These are phyloP conservation scores for Rhytidiadelphus loreus DNA, from an alignment of 225 moss, liverwort and hornwort species.

Conservation along the genomic window DNA sequence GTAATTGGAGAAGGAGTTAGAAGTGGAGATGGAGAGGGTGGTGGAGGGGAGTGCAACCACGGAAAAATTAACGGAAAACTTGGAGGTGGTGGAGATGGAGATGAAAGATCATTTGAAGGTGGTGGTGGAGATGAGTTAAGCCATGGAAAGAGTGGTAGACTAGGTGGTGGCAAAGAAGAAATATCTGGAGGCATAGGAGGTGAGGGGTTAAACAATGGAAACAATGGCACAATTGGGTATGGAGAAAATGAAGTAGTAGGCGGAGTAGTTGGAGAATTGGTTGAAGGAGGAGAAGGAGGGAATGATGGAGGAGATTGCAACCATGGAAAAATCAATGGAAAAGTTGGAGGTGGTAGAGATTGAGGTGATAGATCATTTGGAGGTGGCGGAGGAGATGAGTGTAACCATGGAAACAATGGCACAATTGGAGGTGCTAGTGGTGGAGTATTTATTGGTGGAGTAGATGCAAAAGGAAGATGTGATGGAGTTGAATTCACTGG, in stretches of 20 bases:
- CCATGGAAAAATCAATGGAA: not conserved
- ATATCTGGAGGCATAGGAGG: not conserved
- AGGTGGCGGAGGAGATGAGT: not conserved
- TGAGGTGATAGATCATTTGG: not conserved
- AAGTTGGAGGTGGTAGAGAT: not conserved
- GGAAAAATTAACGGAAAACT: not conserved
- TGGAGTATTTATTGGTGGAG: too few species aligned
- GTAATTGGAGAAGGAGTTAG: not conserved
- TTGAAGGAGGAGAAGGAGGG: not conserved
- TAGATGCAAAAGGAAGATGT: not conserved
- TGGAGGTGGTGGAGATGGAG: not conserved
- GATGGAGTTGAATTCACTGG: not conserved
- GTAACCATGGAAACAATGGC: not conserved
- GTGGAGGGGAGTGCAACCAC: not conserved
- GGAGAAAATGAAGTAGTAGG: too few species aligned
- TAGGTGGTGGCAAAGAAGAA: not conserved
- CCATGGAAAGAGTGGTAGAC: not conserved
- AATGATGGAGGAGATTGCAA: not conserved
- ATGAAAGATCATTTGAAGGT: not conserved
- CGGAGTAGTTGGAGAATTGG: too few species aligned
- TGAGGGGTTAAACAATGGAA: not conserved
- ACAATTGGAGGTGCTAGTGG: not conserved
- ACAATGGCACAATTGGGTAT: not conserved
- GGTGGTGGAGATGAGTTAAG: not conserved
- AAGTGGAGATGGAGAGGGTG: not conserved